These are phyloP conservation scores for Talinum fruticosum DNA, from an alignment of 148 eudicot species.

Conservation along the genomic window DNA sequence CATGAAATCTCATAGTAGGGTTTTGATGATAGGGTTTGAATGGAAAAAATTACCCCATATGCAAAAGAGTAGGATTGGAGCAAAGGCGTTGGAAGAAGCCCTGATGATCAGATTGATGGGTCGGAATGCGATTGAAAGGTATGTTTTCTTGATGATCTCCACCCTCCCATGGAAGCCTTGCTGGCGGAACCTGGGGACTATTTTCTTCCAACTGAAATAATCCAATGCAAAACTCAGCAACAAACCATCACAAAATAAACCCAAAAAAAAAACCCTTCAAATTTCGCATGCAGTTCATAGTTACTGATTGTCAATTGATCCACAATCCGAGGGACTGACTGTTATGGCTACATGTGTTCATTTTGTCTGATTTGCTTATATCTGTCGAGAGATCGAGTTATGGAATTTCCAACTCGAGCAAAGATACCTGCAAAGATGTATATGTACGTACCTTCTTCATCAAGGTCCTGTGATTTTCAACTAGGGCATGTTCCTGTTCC, in stretches of 20 bases:
- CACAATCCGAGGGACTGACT: no score
- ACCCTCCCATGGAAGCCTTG: slow-evolving; percentile 41
- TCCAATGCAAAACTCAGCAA: neutral
- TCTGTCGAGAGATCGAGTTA: no score
- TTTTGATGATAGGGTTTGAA: no score
- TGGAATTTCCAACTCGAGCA: neutral
- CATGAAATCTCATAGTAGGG: no score
- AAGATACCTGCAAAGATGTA: neutral
- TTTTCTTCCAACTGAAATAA: slow-evolving; percentile 48
- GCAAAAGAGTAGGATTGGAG: slow-evolving; percentile 33
- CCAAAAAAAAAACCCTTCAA: no score
- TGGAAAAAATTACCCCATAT: slow-evolving; percentile 32
- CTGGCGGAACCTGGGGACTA: slow-evolving; percentile 28
- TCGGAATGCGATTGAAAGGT: slow-evolving; percentile 33
- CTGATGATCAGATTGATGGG: slow-evolving; percentile 42
- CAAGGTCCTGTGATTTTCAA: slow-evolving; percentile 46
- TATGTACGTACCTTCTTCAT: slow-evolving; percentile 42
- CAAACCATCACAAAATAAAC: neutral
- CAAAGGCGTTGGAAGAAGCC: slow-evolving; percentile 51
- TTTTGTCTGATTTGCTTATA: no score
- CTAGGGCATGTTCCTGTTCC: slow-evolving; percentile 51
- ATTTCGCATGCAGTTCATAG: no score
- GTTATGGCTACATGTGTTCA: no score
- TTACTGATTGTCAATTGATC: no score
- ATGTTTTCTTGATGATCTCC: slow-evolving; percentile 35